Evolutionary conservation across 768 basidiomycete genomes (phyloP).

Genomic region (Leccinellum rugosiceps): DNA sequence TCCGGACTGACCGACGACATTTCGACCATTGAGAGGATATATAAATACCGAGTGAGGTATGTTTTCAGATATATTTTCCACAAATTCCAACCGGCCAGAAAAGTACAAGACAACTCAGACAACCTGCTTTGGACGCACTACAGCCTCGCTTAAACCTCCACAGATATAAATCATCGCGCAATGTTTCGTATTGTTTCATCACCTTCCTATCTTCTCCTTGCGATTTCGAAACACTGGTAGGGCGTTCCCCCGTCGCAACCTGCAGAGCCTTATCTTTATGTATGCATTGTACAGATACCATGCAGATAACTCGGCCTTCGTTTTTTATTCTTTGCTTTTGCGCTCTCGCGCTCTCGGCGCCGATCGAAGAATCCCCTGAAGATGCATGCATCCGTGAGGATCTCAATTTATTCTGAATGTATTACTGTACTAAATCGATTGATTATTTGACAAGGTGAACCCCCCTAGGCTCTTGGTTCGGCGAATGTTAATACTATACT

Average conservation of each 20-base stretch:
- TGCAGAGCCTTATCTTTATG: background rate
- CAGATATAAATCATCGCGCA: background rate
- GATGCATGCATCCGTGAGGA: background rate
- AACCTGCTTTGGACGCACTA: too few relatives aligned
- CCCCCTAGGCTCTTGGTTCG: too few relatives aligned
- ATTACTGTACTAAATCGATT: too few relatives aligned
- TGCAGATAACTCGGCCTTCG: background rate
- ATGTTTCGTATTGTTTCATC: background rate
- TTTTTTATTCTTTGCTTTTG: background rate
- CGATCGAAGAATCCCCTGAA: background rate
- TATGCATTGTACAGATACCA: background rate
- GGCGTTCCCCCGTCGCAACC: background rate
- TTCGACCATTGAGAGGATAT: too few relatives aligned
- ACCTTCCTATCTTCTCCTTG: background rate
- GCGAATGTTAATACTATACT: too few relatives aligned
- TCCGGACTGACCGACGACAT: too few relatives aligned
- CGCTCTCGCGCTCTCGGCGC: background rate
- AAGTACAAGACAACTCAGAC: too few relatives aligned
- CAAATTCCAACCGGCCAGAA: too few relatives aligned
- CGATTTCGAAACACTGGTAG: background rate
- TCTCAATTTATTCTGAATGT: background rate
- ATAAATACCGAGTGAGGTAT: too few relatives aligned
- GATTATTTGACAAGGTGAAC: too few relatives aligned
- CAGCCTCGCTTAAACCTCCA: background rate
- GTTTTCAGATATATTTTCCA: too few relatives aligned